Evolutionary conservation across 169 alveolate species (phyloP).

Genomic region (Besnoitia besnoiti): DNA sequence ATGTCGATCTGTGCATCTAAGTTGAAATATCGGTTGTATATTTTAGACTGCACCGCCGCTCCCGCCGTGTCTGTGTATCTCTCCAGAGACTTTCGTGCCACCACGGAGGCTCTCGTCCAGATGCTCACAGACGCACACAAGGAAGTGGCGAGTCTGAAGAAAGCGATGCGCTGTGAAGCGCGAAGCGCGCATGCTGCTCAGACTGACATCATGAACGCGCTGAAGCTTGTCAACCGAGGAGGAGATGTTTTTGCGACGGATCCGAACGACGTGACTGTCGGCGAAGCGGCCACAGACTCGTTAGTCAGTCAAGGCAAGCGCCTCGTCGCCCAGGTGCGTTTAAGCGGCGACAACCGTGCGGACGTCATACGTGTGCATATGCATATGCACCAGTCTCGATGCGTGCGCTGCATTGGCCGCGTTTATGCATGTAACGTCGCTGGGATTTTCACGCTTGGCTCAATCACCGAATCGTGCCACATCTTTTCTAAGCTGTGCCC

Average conservation of each 20-base stretch:
- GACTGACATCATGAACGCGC: not conserved
- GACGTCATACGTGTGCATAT: too few species aligned
- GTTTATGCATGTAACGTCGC: too few species aligned
- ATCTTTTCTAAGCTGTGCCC: not conserved
- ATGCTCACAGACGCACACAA: slow-evolving; percentile 26
- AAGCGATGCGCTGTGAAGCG: not conserved
- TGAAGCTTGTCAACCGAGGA: not conserved
- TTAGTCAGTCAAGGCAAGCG: slow-evolving; percentile 28
- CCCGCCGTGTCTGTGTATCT: not conserved
- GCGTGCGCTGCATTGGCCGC: too few species aligned
- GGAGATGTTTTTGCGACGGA: slow-evolving; percentile 41
- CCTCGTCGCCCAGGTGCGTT: not conserved
- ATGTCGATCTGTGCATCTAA: too few species aligned
- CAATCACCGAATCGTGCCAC: too few species aligned
- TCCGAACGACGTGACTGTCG: slow-evolving; percentile 46
- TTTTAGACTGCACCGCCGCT: too few species aligned
- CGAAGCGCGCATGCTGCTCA: not conserved
- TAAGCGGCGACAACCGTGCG: too few species aligned
- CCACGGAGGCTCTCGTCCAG: not conserved
- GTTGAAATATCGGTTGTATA: too few species aligned
- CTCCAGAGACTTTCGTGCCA: not conserved
- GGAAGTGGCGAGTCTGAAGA: not conserved
- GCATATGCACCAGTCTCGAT: too few species aligned
- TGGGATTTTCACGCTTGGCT: too few species aligned
- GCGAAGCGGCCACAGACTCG: slow-evolving; percentile 50